phyloP scores from a whole-genome alignment of 768 basidiomycete genomes.

The Termitomyces sp. region DNA sequence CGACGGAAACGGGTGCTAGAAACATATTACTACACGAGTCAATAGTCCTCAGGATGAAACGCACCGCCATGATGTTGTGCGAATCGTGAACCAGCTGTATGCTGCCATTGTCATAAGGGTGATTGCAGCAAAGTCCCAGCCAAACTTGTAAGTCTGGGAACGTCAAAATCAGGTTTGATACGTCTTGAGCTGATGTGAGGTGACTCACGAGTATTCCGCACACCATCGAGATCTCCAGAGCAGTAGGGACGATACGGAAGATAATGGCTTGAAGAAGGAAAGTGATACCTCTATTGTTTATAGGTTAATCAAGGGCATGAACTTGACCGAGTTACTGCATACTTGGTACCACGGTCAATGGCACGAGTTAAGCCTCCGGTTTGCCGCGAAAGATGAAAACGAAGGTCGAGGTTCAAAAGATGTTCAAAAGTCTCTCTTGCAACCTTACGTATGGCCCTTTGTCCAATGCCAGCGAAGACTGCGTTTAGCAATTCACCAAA shows the following conservation, averaged over 20 bases:
- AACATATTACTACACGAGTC: slow-evolving; percentile 1
- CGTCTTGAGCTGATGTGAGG: not conserved
- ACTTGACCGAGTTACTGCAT: slow-evolving; percentile 10
- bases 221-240: slow-evolving; percentile 92
- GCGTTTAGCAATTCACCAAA: slow-evolving; percentile 93
- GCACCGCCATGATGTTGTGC: slow-evolving; percentile 94
- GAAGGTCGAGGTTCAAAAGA: slow-evolving; percentile 82
- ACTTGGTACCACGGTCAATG: slow-evolving; percentile 98
- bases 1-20: slow-evolving; percentile 86
- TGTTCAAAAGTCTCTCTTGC: slow-evolving; percentile 96
- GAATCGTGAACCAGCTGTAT: slow-evolving; percentile 97
- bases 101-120: slow-evolving; percentile 79
- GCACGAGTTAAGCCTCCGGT: slow-evolving; percentile 95
- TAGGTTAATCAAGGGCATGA: not conserved
- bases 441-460: slow-evolving; percentile 89
- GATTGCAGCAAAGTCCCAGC: slow-evolving; percentile 94
- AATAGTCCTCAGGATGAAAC: not conserved
- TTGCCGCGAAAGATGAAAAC: slow-evolving; percentile 88
- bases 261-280: slow-evolving; percentile 91
- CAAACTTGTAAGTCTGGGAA: slow-evolving; percentile 89
- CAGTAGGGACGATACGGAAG: slow-evolving; percentile 94
- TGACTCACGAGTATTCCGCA: slow-evolving; percentile 86
- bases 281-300: slow-evolving; percentile 73
- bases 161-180: not conserved
- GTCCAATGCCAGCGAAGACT: slow-evolving; percentile 93